Base-by-base conservation (phyloP, 2,329 filamentous ascomycete species). In the Xylaria sp. region DNA sequence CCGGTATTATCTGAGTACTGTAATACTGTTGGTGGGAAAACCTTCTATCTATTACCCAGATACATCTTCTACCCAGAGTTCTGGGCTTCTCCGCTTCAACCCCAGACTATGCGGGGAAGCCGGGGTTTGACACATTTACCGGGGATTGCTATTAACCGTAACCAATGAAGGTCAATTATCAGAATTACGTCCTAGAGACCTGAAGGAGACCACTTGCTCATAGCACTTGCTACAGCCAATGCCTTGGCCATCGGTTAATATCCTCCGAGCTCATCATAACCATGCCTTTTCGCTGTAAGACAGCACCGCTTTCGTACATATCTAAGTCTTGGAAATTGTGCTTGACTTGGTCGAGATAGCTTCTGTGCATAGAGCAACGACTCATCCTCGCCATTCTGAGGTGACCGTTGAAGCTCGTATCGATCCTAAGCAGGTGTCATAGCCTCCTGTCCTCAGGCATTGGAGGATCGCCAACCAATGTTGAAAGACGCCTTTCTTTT, bases 91-190 rank as follows among this genome's bases (percentile, higher is more conserved):
- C 65, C 56, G 39, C 56, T 56, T 64, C 41, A 48, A 67, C 51
- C 56, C 60, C 51, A 41, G 56, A 62, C 25, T 69, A 41, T 67
- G 64, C 61, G 64, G 64, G 64, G 61, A 68, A 64, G 20, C 49
- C 62, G 64, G 64, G 54, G 55, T 31, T 54, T 28, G 33, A 41
- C 51, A 59, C 43, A 70, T 68, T 43, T 67, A 49, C 68, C 64
- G 61, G 36, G 12, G 43, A 49, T 67, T 31, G 23, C 52, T 46
- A 60, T 61, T 69, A 67, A 58, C 67, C 64, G 59, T 33, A 54
- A 23, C 67, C 64, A 67, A 67, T 67, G n/a, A 6, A 20, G 41
- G 28, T 46, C 4, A 33, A 48, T n/a, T 20, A 18, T 52, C 33
- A n/a, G 13, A 28, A 28, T 41, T 36, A 18, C 33, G 41, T 7